Evolutionary conservation across 208 protist species (phyloP).

Genomic region (Trypanosoma caninum): DNA sequence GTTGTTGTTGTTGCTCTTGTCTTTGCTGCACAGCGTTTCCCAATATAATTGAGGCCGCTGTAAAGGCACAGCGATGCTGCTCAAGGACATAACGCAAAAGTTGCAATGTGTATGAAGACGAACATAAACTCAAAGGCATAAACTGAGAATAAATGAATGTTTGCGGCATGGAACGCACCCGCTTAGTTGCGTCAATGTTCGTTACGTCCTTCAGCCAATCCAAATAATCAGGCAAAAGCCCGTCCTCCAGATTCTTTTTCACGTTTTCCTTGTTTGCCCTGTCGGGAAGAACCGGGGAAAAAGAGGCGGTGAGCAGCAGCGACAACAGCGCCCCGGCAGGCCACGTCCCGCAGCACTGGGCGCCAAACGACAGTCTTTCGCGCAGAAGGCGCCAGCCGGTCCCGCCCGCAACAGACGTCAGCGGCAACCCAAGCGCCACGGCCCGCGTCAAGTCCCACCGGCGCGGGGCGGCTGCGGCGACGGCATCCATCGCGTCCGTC

Average conservation of each 20-base stretch:
- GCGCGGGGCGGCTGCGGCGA: conserved; percentile 10
- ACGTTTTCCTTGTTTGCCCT: neutral
- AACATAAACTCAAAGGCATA: no score
- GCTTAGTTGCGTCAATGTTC: neutral
- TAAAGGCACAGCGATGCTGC: neutral
- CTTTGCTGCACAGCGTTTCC: conserved; percentile 2
- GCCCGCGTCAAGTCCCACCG: conserved; percentile 23
- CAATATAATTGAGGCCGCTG: conserved; percentile 11
- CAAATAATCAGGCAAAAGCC: conserved; percentile 1
- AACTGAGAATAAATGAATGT: neutral
- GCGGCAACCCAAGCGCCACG: conserved; percentile 2
- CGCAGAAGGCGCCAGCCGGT: conserved; percentile 1
- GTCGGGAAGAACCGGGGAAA: neutral
- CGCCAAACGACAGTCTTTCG: conserved; percentile 5
- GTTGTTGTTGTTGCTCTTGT: neutral
- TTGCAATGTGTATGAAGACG: neutral
- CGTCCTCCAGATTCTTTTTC: neutral
- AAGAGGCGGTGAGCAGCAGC: neutral
- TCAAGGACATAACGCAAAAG: neutral
- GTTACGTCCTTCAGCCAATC: conserved; percentile 1
- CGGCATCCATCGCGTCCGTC: conserved; percentile 12
- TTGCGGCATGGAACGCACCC: neutral
- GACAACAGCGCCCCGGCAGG: conserved; percentile 17
- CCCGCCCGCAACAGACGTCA: no score
- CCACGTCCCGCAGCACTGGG: conserved; percentile 32